These are phyloP conservation scores for Bonnemaisonia californica DNA, from an alignment of 31 red algal species.

Conservation along the genomic window DNA sequence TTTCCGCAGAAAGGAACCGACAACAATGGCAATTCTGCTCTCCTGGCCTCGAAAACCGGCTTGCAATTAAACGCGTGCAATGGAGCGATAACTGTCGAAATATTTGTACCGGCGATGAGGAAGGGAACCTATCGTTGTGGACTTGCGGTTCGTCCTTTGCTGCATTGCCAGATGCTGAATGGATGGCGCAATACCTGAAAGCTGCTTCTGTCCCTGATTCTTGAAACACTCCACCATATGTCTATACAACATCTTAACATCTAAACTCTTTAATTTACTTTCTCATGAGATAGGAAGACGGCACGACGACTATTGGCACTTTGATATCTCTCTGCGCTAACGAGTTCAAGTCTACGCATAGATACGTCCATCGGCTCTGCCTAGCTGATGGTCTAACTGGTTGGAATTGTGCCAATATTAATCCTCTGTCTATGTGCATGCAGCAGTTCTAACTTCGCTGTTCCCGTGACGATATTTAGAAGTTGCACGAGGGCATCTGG, in stretches of 20 bases:
- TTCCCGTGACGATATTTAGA: constrained; percentile 40
- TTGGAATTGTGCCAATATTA: constrained; percentile 1
- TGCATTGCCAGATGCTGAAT: constrained; percentile 53
- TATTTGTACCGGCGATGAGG: constrained; percentile 46
- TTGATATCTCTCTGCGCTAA: too few relatives aligned
- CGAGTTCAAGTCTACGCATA: too few relatives aligned
- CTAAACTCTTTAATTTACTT: too few relatives aligned
- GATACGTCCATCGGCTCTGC: too few relatives aligned
- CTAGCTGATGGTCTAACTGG: too few relatives aligned
- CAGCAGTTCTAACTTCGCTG: constrained; percentile 48
- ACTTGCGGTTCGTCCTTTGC: constrained; percentile 37
- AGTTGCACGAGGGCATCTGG: constrained; percentile 59
- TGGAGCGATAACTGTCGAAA: constrained; percentile 35
- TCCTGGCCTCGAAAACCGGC: background rate
- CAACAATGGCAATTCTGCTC: constrained; percentile 32
- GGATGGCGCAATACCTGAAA: constrained; percentile 63
- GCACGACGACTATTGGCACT: too few relatives aligned
- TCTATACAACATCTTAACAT: too few relatives aligned
- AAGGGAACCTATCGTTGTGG: constrained; percentile 48
- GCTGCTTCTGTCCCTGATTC: background rate
- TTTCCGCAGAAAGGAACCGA: background rate
- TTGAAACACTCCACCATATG: too few relatives aligned
- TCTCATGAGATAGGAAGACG: too few relatives aligned
- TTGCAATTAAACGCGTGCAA: constrained; percentile 22
- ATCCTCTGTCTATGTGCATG: constrained; percentile 51